Evolutionary conservation across 352 stramenopile genomes (phyloP), one percentile per base, ranked within the genome.

Genomic region (Phytophthora sp.): DNA sequence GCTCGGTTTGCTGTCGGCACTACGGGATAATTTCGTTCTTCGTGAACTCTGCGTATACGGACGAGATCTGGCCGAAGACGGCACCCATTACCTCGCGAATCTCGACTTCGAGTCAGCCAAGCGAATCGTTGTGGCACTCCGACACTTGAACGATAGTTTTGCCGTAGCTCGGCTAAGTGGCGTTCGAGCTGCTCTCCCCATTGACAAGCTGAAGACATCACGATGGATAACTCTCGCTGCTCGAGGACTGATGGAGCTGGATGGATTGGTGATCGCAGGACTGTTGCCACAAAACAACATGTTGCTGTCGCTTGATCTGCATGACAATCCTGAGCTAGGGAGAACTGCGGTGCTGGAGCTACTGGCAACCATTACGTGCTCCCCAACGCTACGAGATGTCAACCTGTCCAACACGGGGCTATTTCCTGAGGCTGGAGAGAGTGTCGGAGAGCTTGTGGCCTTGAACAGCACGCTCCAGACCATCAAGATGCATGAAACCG

Each of bases 301-400:
- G 33, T 35, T 94, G 18, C 46, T 92, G 20, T 82, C 80, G 1
- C 63, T 94, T n/a, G 82, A 94, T 63, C 44, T 94, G 21, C 86
- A 82, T 0, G 56, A 81, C 55, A 92, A 94, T 16, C 59, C 57
- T 27, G 69, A 53, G 13, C 76, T 92, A 21, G 73, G 86, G 18
- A 73, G 74, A 29, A 76, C 76, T 61, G 78, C 66, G 0, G 76
- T 92, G 13, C 57, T 90, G 1, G 77, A 84, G 42, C 35, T 94
- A 2, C 53, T 94, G 6, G 57, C 71, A 35, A 79, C 57, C n/a
- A 88, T 94, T 44, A 71, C 68, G 31, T 31, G 76, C 29, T 90
- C 78, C 44, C 69, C 69, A 27, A 85, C 81, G 1, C 70, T 94
- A 21, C 75, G 80, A 57, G 63, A 82, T 26, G 68, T 89, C 7